Evolutionary conservation across 768 basidiomycete species (phyloP), one percentile per base, ranked within the genome.

Genomic region (Boletus edulis): DNA sequence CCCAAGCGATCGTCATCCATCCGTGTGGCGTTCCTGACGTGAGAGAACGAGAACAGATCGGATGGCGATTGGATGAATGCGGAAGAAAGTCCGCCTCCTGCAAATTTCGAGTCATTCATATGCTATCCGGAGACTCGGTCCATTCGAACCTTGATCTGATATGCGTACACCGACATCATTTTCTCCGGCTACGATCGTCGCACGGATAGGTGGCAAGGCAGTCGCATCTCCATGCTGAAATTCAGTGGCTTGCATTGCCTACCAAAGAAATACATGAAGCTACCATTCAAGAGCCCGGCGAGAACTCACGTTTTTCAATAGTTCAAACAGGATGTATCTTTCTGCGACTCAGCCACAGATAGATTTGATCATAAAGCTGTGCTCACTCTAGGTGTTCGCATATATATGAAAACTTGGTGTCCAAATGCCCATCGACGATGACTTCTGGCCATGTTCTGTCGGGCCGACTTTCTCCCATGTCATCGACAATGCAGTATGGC

Each of bases 21-120:
- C 46, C 90, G 78, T 20, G 82, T 75, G 1, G 87, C 83, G 64
- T 92, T 91, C 11, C 91, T 82, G 27, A 87, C 67, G 69, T 94
- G 92, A 4, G 91, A 94, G 74, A 95, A 94, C 4, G 92, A 94
- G 71, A 92, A 93, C 6, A 94, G 76, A 66, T 94, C 92, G 18
- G 86, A 81, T 0, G 91, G 84, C 1, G 77, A 78, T 55, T 76
- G 77, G 47, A 90, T 78, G 52, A 80, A 72, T 8, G 78, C 65
- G 18, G 74, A 77, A 42, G 73, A 67, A 9, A 94, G 77, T 2
- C 92, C 91, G 4, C 91, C 89, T 37, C 91, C 93, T 88, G 66
- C 5, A 48, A 60, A 43, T 27, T 14, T 47, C 39, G 59, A 61
- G 52, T 47, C 49, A 56, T 11, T 49, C 31, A 31, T 20, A 42